These are phyloP conservation scores for Yamadazyma triangularis DNA, from an alignment of 1,139 yeast species.

Conservation along the genomic window DNA sequence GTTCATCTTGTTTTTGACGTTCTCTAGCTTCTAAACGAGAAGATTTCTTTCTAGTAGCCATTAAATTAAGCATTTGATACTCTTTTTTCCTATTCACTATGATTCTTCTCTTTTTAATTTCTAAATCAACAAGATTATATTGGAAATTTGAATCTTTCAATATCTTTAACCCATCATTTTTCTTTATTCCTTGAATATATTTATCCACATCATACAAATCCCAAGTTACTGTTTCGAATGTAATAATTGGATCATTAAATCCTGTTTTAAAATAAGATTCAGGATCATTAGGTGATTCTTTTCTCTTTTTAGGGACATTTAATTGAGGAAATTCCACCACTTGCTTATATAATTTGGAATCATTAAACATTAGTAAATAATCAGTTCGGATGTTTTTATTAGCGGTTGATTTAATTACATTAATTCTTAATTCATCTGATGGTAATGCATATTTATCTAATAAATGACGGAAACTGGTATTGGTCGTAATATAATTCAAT, in stretches of 20 bases:
- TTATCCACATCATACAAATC: conserved; percentile 29
- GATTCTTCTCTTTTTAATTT: conserved; percentile 36
- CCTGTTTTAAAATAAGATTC: conserved; percentile 21
- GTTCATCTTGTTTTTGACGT: conserved; percentile 37
- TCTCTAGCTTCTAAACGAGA: conserved; percentile 50
- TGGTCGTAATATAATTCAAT: conserved; percentile 32
- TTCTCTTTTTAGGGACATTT: conserved; percentile 38
- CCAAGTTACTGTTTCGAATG: conserved; percentile 29
- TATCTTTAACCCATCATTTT: conserved; percentile 14
- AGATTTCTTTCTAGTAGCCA: conserved; percentile 48
- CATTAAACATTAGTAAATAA: conserved; percentile 41
- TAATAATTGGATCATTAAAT: conserved; percentile 29
- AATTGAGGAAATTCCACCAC: conserved; percentile 27
- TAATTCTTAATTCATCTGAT: neutral
- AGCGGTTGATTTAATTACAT: conserved; percentile 11
- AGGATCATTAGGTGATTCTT: conserved; percentile 31
- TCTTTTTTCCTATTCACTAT: conserved; percentile 43
- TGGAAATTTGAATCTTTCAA: conserved; percentile 14
- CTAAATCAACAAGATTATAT: conserved; percentile 13
- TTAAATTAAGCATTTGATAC: conserved; percentile 41
- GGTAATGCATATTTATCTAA: conserved; percentile 28
- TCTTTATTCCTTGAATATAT: conserved; percentile 17
- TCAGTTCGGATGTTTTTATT: conserved; percentile 19
- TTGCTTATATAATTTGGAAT: conserved; percentile 40
- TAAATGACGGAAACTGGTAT: conserved; percentile 37